Percentiles rank a stretch among this genome's conserved stretches.
Conservation (phyloP, 2,329 filamentous ascomycete species). For the Scedosporium aurantiacum region DNA sequence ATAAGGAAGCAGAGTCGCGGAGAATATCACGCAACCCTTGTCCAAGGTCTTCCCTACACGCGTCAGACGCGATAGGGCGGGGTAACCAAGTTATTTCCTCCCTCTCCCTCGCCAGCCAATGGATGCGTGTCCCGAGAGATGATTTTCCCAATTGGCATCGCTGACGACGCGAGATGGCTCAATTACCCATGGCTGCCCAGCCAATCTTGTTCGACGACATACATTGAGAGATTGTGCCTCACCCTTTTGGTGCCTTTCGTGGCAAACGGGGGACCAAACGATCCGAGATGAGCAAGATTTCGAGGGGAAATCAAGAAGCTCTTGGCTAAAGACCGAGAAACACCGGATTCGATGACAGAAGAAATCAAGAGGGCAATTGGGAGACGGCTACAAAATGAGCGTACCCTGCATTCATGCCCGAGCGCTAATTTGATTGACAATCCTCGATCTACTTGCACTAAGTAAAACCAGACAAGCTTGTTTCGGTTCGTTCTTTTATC, state of each 20-base stretch:
- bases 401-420: neutral
- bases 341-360: neutral
- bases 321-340: neutral
- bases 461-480: neutral
- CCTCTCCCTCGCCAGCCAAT: neutral
- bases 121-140: neutral
- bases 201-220: neutral
- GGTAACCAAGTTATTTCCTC: neutral
- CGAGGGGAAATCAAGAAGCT: neutral
- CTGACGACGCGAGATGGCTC: neutral
- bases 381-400: neutral
- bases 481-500: neutral
- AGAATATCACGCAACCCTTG: neutral
- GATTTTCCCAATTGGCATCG: neutral
- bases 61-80: conserved; percentile 1
- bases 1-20: neutral
- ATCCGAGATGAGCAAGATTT: neutral
- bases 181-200: neutral
- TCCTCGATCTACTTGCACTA: neutral
- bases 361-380: neutral
- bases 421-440: neutral
- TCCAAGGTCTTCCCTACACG: neutral
- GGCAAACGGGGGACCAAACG: neutral
- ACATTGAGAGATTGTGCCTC: neutral
- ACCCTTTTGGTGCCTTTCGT: neutral